Conservation (phyloP, 2,329 filamentous ascomycete species). For the Paraconiothyrium brasiliense region DNA sequence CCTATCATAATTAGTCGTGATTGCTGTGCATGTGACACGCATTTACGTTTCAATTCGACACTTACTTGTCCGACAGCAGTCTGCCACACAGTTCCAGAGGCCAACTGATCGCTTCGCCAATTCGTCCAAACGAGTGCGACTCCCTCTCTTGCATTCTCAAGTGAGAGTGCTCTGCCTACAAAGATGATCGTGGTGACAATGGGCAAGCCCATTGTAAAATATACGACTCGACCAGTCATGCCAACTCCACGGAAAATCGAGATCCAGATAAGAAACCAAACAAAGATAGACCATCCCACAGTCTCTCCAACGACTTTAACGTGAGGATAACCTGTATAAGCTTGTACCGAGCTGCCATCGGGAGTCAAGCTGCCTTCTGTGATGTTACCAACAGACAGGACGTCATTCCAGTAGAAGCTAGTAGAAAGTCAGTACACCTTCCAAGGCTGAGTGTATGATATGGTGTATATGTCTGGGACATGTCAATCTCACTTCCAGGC, state of each 20-base stretch:
- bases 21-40: not conserved
- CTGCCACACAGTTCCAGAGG: constrained; percentile 65
- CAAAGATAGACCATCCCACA: constrained; percentile 32
- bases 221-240: constrained; percentile 30
- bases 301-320: constrained; percentile 60
- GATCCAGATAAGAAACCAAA: constrained; percentile 23
- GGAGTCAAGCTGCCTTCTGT: constrained; percentile 44
- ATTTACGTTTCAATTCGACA: not conserved
- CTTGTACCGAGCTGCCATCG: constrained; percentile 51
- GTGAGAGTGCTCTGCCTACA: constrained; percentile 23
- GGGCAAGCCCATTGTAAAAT: constrained; percentile 34
- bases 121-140: constrained; percentile 60
- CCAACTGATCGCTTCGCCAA: constrained; percentile 62
- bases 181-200: constrained; percentile 25
- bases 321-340: constrained; percentile 60
- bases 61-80: constrained; percentile 63
- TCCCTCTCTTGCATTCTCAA: constrained; percentile 62
- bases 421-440: no score
- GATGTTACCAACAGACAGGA: constrained; percentile 60
- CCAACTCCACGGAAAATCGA: constrained; percentile 30
- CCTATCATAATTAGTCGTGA: constrained; percentile 28
- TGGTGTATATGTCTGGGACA: no score
- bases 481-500: no score
- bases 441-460: no score
- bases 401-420: constrained; percentile 59